Evolutionary conservation across 2,329 filamentous ascomycete species (phyloP).

Genomic region (Sphaerulina vaccinii): DNA sequence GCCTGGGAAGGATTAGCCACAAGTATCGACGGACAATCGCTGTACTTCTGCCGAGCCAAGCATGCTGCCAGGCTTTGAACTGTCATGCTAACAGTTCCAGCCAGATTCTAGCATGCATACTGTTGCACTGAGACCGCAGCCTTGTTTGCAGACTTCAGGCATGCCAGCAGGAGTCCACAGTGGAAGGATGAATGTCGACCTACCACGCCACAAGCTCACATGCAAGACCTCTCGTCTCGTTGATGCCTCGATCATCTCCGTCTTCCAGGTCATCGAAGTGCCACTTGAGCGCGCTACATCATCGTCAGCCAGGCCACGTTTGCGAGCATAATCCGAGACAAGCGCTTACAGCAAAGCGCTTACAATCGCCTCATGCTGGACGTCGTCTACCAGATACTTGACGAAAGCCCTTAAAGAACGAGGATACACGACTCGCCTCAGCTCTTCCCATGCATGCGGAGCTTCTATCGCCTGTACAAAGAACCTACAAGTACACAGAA

Average conservation of each 20-base stretch:
- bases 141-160: too few species aligned
- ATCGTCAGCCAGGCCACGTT: not conserved
- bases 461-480: conserved; percentile 62
- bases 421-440: conserved; percentile 65
- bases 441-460: conserved; percentile 71
- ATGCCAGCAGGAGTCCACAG: too few species aligned
- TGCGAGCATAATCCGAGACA: not conserved
- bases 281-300: conserved; percentile 66
- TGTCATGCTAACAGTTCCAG: too few species aligned
- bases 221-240: conserved; percentile 67
- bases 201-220: conserved; percentile 76
- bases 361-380: conserved; percentile 68
- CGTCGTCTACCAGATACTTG: conserved; percentile 61
- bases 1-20: conserved; percentile 38
- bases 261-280: conserved; percentile 66
- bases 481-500: conserved; percentile 47
- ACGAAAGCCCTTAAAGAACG: conserved; percentile 59
- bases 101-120: too few species aligned
- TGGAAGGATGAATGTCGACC: not conserved
- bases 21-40: not conserved
- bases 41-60: not conserved
- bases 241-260: conserved; percentile 61
- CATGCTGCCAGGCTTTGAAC: too few species aligned
- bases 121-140: too few species aligned
- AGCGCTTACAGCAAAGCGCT: conserved; percentile 65